Conservation (phyloP, 371 early-diverging fungal species). For the Mucor irregularis region DNA sequence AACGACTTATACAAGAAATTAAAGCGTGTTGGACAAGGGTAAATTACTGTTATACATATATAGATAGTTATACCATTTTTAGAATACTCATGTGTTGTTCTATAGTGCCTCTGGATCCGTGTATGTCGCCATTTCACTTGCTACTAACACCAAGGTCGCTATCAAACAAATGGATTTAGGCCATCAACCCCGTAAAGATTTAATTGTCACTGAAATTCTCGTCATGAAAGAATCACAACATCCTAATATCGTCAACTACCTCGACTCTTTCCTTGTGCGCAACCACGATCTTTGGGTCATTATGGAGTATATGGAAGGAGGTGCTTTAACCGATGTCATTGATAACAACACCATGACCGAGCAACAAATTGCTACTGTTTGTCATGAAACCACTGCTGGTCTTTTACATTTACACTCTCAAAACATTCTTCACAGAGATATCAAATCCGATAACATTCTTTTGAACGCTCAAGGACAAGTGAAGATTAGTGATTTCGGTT, state of each 20-base stretch:
- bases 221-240: slow-evolving; percentile 96
- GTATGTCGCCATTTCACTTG: slow-evolving; percentile 77
- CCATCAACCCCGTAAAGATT: slow-evolving; percentile 91
- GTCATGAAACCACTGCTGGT: slow-evolving; percentile 86
- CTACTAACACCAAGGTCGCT: slow-evolving; percentile 79
- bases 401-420: slow-evolving; percentile 88
- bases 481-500: slow-evolving; percentile 92
- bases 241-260: slow-evolving; percentile 94
- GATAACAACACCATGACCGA: slow-evolving; percentile 90
- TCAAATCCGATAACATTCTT: slow-evolving; percentile 95
- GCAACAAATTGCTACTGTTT: slow-evolving; percentile 88
- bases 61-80: not conserved
- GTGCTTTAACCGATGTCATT: slow-evolving; percentile 94
- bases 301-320: slow-evolving; percentile 99
- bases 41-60: slow-evolving; percentile 13
- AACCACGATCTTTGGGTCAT: slow-evolving; percentile 93
- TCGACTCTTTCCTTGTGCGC: slow-evolving; percentile 87
- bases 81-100: too few species aligned
- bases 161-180: slow-evolving; percentile 97
- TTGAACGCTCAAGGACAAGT: slow-evolving; percentile 85
- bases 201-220: slow-evolving; percentile 94
- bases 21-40: slow-evolving; percentile 97
- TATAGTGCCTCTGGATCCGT: slow-evolving; percentile 94
- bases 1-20: slow-evolving; percentile 80
- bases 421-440: slow-evolving; percentile 95